Evolutionary conservation across 1,139 yeast species (phyloP).

Genomic region (Suhomyces taliae): DNA sequence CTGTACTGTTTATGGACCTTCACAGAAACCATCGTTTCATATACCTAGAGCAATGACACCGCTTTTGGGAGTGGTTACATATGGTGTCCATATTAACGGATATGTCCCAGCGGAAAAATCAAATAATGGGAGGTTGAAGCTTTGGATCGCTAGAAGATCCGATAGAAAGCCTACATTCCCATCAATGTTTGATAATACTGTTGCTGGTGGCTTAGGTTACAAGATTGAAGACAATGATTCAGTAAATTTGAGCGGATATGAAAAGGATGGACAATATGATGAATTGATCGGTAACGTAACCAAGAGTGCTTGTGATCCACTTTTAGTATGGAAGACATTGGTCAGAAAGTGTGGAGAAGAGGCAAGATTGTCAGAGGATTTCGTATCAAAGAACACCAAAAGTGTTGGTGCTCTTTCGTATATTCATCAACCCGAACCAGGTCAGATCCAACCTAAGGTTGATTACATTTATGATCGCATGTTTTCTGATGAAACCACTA

Average conservation of each 20-base stretch:
- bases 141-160: constrained; percentile 89
- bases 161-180: constrained; percentile 82
- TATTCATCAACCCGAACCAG: constrained; percentile 50
- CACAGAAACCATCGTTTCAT: constrained; percentile 55
- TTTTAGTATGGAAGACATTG: constrained; percentile 73
- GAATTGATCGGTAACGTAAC: no score
- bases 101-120: constrained; percentile 48
- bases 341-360: constrained; percentile 88
- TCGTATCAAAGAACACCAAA: constrained; percentile 45
- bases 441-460: constrained; percentile 82
- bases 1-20: constrained; percentile 67
- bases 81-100: constrained; percentile 88
- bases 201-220: constrained; percentile 91
- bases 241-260: no score
- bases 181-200: constrained; percentile 85
- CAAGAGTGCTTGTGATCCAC: constrained; percentile 36
- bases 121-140: constrained; percentile 46
- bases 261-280: no score
- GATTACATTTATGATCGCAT: constrained; percentile 75
- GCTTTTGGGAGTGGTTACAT: constrained; percentile 79
- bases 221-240: no score
- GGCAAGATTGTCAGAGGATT: constrained; percentile 67
- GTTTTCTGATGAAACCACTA: constrained; percentile 47
- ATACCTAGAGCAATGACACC: constrained; percentile 83
- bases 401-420: constrained; percentile 73